Evolutionary conservation across 305 asterid genomes (phyloP).

Genomic region (Solanum hybrid): DNA sequence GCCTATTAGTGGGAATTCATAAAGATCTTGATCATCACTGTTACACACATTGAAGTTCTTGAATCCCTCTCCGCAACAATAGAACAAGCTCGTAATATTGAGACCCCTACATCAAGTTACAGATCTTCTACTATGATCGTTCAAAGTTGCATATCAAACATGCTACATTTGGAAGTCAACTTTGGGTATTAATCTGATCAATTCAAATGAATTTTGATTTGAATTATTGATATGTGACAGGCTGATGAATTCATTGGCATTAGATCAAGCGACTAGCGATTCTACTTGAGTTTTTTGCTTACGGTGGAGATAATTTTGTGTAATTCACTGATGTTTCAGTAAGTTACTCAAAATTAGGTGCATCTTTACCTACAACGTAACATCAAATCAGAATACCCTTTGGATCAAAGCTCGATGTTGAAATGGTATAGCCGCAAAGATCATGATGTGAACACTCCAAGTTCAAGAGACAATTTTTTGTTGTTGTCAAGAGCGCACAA

Average conservation of each 20-base stretch:
- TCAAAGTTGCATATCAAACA: background rate
- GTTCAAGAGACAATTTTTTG: background rate
- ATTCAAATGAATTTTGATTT: background rate
- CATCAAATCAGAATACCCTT: background rate
- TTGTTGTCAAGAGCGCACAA: background rate
- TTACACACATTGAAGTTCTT: background rate
- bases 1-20: background rate
- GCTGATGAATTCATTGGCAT: too few species aligned
- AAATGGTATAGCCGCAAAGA: background rate
- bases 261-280: background rate
- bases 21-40: background rate
- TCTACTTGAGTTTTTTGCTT: background rate
- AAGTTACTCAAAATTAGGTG: background rate
- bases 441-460: background rate
- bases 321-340: background rate
- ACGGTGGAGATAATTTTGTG: background rate
- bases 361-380: background rate
- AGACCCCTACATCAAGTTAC: background rate
- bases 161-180: background rate
- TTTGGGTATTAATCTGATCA: background rate
- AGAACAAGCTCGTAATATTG: background rate
- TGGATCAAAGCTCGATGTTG: background rate
- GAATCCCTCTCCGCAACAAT: background rate
- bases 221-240: too few species aligned
- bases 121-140: background rate